Conservation (phyloP, 169 alveolate species). For the Hepatocystis sp. region DNA sequence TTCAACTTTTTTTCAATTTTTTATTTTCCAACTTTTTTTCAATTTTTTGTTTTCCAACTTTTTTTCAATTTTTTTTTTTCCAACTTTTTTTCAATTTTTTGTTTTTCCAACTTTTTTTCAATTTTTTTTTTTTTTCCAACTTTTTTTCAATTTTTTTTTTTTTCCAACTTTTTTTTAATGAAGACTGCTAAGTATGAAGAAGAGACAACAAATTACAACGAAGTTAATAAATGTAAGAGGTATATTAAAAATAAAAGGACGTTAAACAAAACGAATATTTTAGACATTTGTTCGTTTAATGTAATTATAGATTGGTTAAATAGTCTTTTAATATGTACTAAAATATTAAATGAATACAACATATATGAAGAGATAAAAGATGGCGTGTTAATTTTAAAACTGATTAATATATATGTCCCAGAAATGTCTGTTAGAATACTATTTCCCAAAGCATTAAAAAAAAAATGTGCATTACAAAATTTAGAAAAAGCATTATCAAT, state of each 20-base stretch:
- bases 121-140: background rate
- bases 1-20: background rate
- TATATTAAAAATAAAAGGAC: conserved; percentile 39
- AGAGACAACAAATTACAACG: conserved; percentile 26
- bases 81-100: background rate
- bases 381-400: conserved; percentile 36
- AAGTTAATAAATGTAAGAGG: conserved; percentile 22
- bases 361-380: conserved; percentile 56
- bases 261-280: conserved; percentile 18
- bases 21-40: conserved; percentile 1
- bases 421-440: conserved; percentile 23
- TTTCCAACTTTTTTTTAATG: conserved; percentile 3
- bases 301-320: conserved; percentile 56
- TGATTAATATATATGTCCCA: conserved; percentile 44
- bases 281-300: conserved; percentile 31
- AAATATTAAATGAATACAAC: conserved; percentile 35
- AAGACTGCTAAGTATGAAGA: conserved; percentile 12
- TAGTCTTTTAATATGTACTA: conserved; percentile 42
- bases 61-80: background rate
- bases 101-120: background rate
- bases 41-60: conserved; percentile 1
- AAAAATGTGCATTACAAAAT: conserved; percentile 65
- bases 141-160: background rate
- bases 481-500: conserved; percentile 61
- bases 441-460: conserved; percentile 44